Evolutionary conservation across 768 basidiomycete species (phyloP).

Genomic region (Tremella fuciformis): DNA sequence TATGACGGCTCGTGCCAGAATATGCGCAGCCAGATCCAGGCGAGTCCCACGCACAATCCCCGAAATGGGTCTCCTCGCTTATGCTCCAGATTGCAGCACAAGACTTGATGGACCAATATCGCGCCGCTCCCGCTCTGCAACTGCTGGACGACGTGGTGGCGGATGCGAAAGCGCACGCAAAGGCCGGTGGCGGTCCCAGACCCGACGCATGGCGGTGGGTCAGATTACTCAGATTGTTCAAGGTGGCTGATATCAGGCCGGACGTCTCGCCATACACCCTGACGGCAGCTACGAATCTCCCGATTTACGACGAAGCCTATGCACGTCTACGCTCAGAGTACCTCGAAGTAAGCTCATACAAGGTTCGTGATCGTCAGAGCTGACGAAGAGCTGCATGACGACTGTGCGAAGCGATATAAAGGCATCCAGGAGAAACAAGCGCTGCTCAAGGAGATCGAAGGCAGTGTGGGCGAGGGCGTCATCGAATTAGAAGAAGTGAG

Average conservation of each 20-base stretch:
- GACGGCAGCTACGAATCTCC: constrained; percentile 42
- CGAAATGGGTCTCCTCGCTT: neutral
- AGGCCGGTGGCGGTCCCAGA: constrained; percentile 8
- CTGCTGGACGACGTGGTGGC: constrained; percentile 38
- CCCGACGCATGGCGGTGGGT: constrained; percentile 49
- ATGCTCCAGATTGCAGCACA: constrained; percentile 22
- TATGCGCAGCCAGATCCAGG: constrained; percentile 38
- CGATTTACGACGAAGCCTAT: constrained; percentile 47
- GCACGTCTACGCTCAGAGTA: constrained; percentile 40
- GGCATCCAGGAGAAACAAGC: constrained; percentile 32
- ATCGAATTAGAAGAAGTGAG: constrained; percentile 43
- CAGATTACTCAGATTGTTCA: neutral
- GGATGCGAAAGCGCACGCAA: constrained; percentile 32
- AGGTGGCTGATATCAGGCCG: constrained; percentile 23
- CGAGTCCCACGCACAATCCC: constrained; percentile 16
- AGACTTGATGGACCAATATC: constrained; percentile 33
- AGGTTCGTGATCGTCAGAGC: neutral
- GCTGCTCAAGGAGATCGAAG: constrained; percentile 27
- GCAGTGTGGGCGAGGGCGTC: constrained; percentile 32
- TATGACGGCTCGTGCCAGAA: constrained; percentile 23
- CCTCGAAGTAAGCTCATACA: constrained; percentile 27
- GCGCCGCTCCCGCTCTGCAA: constrained; percentile 32
- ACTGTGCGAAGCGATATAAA: constrained; percentile 27
- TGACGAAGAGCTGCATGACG: constrained; percentile 28
- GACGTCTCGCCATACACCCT: constrained; percentile 42